Conservation (phyloP, 139 green algal species). For the Deuterostichococcus epilithicus region DNA sequence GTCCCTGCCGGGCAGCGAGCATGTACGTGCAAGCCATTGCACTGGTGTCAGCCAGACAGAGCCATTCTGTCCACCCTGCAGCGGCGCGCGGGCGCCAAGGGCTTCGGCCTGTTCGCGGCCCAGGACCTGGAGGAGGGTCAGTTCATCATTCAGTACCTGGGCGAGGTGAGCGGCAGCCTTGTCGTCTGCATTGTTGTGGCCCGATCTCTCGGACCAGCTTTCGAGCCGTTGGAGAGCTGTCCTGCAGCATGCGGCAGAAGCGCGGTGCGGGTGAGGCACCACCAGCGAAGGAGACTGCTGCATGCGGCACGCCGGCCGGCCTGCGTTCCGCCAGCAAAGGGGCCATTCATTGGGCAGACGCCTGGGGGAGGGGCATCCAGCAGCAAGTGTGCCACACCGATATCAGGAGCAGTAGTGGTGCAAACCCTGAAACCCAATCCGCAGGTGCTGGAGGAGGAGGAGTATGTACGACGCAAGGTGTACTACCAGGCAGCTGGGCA, state of each 20-base stretch:
- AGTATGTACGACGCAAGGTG: constrained; percentile 84
- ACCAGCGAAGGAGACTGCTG: too few species aligned
- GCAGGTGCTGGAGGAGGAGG: constrained; percentile 90
- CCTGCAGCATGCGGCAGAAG: too few species aligned
- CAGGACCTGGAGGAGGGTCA: constrained; percentile 72
- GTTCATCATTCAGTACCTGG: constrained; percentile 98
- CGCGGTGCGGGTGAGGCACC: too few species aligned
- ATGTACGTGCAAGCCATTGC: neutral
- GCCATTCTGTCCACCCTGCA: constrained; percentile 25
- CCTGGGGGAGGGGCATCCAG: neutral
- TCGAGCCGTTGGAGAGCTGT: too few species aligned
- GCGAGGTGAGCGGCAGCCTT: constrained; percentile 52
- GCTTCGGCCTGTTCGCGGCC: constrained; percentile 81
- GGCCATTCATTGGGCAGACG: neutral
- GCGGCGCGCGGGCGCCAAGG: constrained; percentile 77
- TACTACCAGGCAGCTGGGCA: constrained; percentile 76
- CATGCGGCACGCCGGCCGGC: too few species aligned
- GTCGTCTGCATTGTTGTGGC: neutral
- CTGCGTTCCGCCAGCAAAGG: too few species aligned
- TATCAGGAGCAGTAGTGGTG: too few species aligned
- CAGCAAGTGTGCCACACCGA: neutral
- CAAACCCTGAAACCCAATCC: neutral
- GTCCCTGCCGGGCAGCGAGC: too few species aligned
- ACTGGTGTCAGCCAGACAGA: neutral
- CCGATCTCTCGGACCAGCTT: too few species aligned